A percentile compares a stretch with the other conserved stretches of the same genome.
These are phyloP conservation scores for Fusarium newnesense DNA, from an alignment of 2,329 filamentous ascomycete species.

Conservation along the genomic window DNA sequence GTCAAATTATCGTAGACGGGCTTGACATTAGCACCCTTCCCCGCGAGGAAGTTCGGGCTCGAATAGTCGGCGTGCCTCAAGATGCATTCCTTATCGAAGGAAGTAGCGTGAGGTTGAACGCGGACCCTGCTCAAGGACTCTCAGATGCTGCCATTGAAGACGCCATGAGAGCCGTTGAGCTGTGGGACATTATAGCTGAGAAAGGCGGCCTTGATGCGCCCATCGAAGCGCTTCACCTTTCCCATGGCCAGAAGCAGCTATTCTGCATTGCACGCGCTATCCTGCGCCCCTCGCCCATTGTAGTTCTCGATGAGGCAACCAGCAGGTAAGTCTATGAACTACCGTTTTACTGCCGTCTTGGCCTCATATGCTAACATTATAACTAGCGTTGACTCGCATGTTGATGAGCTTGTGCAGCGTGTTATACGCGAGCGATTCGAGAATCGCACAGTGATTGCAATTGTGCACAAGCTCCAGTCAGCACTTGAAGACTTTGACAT, in stretches of 20 bases:
- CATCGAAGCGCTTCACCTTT: constrained; percentile 50
- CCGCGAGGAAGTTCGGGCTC: constrained; percentile 39
- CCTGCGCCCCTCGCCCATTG: constrained; percentile 50
- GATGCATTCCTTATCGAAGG: constrained; percentile 61
- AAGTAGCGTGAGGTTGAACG: constrained; percentile 55
- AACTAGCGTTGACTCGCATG: constrained; percentile 25
- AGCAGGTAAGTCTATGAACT: constrained; percentile 45
- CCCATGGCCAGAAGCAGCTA: constrained; percentile 60
- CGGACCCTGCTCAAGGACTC: constrained; percentile 54
- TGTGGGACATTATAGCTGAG: constrained; percentile 54
- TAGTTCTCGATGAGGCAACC: constrained; percentile 56
- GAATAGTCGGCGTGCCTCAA: constrained; percentile 59
- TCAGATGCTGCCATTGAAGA: constrained; percentile 54
- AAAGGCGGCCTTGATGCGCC: constrained; percentile 51
- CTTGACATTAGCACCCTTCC: constrained; percentile 49
- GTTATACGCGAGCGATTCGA: constrained; percentile 33
- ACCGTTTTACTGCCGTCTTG: not conserved
- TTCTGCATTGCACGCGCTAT: constrained; percentile 60
- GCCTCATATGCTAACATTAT: not conserved
- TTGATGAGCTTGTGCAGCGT: constrained; percentile 32
- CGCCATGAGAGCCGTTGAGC: constrained; percentile 57
- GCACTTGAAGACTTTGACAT: constrained; percentile 36
- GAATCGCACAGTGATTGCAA: constrained; percentile 39
- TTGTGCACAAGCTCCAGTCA: constrained; percentile 43
- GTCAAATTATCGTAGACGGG: constrained; percentile 57